Conservation (phyloP, 345 rosid species). For the Pugionium cornutum region DNA sequence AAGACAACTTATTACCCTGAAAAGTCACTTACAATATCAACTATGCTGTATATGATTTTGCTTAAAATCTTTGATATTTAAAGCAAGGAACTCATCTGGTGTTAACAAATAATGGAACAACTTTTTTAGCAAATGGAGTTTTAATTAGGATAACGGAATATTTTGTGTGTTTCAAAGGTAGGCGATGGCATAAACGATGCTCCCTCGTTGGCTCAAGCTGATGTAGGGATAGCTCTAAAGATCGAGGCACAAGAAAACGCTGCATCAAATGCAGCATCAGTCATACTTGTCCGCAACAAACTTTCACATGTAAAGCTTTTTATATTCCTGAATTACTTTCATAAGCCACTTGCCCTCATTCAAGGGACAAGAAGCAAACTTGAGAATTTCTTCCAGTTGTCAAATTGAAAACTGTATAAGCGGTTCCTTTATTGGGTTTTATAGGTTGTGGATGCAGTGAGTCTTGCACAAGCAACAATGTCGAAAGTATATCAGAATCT, state of each 20-base stretch:
- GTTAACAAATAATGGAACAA: not conserved
- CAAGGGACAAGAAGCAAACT: not conserved
- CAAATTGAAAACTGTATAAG: conserved; percentile 1
- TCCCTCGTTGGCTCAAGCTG: conserved; percentile 87
- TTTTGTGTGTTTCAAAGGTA: conserved; percentile 49
- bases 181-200: conserved; percentile 99
- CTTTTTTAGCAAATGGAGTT: not conserved
- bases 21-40: not conserved
- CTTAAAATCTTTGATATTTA: not conserved
- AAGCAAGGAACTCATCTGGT: not conserved
- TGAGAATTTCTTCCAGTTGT: not conserved
- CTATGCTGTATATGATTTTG: not conserved
- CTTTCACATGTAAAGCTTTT: conserved; percentile 67
- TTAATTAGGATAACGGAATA: conserved; percentile 7
- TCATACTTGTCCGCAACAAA: conserved; percentile 83
- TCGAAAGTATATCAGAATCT: conserved; percentile 85
- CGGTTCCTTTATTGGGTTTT: conserved; percentile 2
- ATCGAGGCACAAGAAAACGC: conserved; percentile 89
- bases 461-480: conserved; percentile 89
- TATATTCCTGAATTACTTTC: not conserved
- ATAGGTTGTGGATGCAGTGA: conserved; percentile 80
- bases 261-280: conserved; percentile 85
- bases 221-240: conserved; percentile 89
- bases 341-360: conserved; percentile 1
- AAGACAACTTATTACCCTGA: not conserved